Evolutionary conservation across 495 filamentous ascomycete species (phyloP), one percentile per base, ranked within the genome.

Genomic region (Pseudomonodictys pantanalensis): DNA sequence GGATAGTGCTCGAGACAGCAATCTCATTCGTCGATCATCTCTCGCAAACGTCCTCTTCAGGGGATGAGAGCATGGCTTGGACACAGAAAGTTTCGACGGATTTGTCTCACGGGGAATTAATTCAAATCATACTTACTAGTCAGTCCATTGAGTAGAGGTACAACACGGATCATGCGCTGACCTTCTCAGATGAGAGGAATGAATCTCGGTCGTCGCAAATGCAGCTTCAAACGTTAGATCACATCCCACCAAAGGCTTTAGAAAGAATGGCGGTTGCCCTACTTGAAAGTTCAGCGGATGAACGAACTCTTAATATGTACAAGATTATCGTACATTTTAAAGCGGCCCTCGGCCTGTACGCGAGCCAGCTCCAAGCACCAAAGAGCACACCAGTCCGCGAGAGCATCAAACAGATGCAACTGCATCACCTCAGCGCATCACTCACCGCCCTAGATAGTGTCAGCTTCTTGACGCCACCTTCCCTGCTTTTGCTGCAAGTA

Each of bases 401-500:
- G 17, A 18, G 33, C 11, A n/a, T 58, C 24, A 41, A 26, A 42
- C 12, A 42, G 17, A 41, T 32, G 42, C 25, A 50, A 20, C 11
- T 58, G 15, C 23, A 51, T 17, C 55, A 58, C 23, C 44, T 49
- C 18, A 30, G 43, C 11, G 55, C 55, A 32, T 29, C 55, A 28
- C 44, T 58, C 9, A 51, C 44, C 2, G 55, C 45, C 12, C 23
- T 58, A 5, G 33, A 51, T 20, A 18, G 33, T 7, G 45, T 51
- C 7, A 51, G 46, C n/a, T 33, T 43, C 18, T 33, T 58, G 32
- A 44, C 33, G 5, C 45, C 10, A 15, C 55, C 55, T 4, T 58
- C 55, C n/a, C 33, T 58, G 26, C 45, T 58, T 5, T 18, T 58
- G 15, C 44, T 58, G 55, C 55, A 51, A 50, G 45, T 46, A 30